phyloP scores from a whole-genome alignment of 805 yeast species.

The Cyberlindnera suaveolens region DNA sequence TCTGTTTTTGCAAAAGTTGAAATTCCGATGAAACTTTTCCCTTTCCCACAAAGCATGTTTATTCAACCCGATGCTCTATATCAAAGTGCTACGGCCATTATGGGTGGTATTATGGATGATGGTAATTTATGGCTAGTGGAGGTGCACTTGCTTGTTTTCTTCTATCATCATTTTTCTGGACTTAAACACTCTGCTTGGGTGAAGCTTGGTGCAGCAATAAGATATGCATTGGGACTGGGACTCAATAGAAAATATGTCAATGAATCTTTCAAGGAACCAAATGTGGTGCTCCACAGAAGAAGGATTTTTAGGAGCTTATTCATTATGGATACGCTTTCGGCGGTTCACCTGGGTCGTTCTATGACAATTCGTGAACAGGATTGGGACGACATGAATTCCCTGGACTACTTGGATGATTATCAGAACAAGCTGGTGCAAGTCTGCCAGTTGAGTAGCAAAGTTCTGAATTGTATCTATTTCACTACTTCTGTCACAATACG shows the following conservation, averaged over 20 bases:
- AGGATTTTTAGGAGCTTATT: conserved; percentile 30
- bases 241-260: conserved; percentile 33
- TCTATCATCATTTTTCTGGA: conserved; percentile 35
- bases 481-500: conserved; percentile 26
- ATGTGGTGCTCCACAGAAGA: conserved; percentile 26
- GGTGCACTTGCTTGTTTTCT: conserved; percentile 32
- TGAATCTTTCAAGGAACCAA: conserved; percentile 28
- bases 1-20: conserved; percentile 31
- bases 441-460: conserved; percentile 26
- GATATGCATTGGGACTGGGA: conserved; percentile 38
- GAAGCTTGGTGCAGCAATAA: conserved; percentile 35
- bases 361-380: conserved; percentile 30
- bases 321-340: conserved; percentile 29
- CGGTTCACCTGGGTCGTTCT: conserved; percentile 33
- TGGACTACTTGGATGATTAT: conserved; percentile 18
- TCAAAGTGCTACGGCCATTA: conserved; percentile 29
- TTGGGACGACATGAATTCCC: conserved; percentile 31
- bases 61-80: conserved; percentile 29
- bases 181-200: conserved; percentile 39
- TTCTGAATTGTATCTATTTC: conserved; percentile 29
- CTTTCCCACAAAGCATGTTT: conserved; percentile 18
- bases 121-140: conserved; percentile 37
- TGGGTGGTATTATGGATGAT: conserved; percentile 31
- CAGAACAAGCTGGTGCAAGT: conserved; percentile 27
- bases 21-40: conserved; percentile 19